Evolutionary conservation across 768 basidiomycete species (phyloP), one percentile per base, ranked within the genome.

Genomic region (Termitomyces sp.): DNA sequence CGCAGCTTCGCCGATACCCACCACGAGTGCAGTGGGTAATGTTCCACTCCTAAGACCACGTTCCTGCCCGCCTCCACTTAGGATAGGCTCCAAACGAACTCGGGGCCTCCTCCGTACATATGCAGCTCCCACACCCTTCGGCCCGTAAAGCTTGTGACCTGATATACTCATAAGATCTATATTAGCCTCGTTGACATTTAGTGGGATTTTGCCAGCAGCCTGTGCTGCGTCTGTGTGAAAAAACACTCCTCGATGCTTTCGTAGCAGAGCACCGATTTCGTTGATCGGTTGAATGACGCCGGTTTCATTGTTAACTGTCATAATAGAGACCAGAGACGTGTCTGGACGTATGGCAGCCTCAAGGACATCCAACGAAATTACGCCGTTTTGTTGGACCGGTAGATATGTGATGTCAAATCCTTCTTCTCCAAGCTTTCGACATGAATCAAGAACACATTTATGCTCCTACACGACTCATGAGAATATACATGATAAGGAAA

Each of bases 271-370:
- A 32, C 96, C 96, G 56, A 99, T 99, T 70, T 98, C 94, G 68
- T 92, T 89, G 61, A 98, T 79, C 2, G 97, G 97, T 68, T 98
- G 97, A 55, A 99, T 97, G 62, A 98, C 95, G 24, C 97, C 97
- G 4, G 94, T 98, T 75, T 99, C 97, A 72, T 99, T 99, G 77
- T 99, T 99, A 58, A 99, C 97, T 18, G 91, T 84, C 97, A 99
- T 99, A 69, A 99, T 87, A 13, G 94, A 96, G 46, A 99, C 86
- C n/a, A 98, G 76, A 1, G 90, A 91, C 13, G 93, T 94, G 59
- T 94, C 93, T 9, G 94, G 94, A 33, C 93, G 86, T 57, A 99
- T 94, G 38, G 94, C 89, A 1, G 80, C 83, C 67, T 94, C 91
- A 33, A 99, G 84, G 9, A 84, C 85, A 18, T 85, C 76, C 53